Percentiles rank a stretch among this genome's conserved stretches.
phyloP scores from a whole-genome alignment of 495 filamentous ascomycete species.

The Penicillium nucicola region DNA sequence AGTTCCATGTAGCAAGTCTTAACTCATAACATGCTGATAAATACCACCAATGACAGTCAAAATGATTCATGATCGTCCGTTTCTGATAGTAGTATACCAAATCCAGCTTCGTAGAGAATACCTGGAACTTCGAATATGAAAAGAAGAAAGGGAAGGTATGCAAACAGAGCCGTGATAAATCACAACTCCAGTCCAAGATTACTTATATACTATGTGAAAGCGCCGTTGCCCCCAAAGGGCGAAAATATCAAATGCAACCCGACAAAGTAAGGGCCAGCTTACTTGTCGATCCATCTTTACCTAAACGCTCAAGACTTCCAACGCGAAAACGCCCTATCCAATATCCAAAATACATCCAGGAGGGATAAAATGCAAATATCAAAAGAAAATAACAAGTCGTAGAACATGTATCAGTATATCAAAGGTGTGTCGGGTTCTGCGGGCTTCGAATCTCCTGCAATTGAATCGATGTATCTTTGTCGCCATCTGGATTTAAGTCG shows the following conservation, averaged over 20 bases:
- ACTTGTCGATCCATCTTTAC: background rate
- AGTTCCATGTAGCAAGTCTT: too few species aligned
- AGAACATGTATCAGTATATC: background rate
- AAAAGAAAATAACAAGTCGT: background rate
- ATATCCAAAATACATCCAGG: background rate
- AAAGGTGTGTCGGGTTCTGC: background rate
- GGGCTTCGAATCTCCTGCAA: constrained; percentile 9
- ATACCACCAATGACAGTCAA: background rate
- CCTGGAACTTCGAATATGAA: background rate
- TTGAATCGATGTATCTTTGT: constrained; percentile 18
- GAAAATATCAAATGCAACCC: background rate
- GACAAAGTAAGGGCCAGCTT: constrained; percentile 1
- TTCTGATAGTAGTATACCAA: too few species aligned
- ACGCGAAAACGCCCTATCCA: background rate
- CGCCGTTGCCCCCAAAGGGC: background rate
- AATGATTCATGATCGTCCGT: too few species aligned
- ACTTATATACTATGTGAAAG: background rate
- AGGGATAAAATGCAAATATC: background rate
- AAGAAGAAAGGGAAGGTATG: background rate
- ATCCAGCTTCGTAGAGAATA: too few species aligned
- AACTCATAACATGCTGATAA: too few species aligned
- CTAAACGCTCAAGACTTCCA: background rate
- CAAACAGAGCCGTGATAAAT: background rate
- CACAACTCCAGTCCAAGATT: background rate
- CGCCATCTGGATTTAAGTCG: background rate